Percentiles rank a stretch among this genome's conserved stretches.
Evolutionary conservation across 495 filamentous ascomycete species (phyloP).

Genomic region (Tuber aestivum): DNA sequence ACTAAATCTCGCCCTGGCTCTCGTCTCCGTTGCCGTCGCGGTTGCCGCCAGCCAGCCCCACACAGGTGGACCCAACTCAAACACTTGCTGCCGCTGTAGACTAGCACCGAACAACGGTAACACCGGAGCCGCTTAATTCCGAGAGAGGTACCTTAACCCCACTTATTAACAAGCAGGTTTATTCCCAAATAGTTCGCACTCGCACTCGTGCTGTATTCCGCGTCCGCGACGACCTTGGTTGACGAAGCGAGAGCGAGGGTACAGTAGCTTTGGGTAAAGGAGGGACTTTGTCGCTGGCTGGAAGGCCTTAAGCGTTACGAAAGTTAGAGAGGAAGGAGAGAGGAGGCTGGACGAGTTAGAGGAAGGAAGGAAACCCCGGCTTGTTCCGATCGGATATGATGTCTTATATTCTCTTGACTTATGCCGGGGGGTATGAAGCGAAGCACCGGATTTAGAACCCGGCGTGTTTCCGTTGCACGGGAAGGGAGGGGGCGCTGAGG

Average conservation of each 20-base stretch:
- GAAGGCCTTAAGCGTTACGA: neutral
- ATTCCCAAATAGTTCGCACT: neutral
- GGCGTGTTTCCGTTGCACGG: neutral
- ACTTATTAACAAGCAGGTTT: neutral
- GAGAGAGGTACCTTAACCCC: neutral
- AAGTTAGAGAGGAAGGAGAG: neutral
- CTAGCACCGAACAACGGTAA: neutral
- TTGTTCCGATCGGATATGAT: neutral
- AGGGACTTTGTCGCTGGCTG: neutral
- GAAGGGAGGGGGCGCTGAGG: neutral
- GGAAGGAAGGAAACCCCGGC: neutral
- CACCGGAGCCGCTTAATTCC: conserved; percentile 1
- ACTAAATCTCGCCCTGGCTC: neutral
- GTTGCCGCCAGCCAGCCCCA: neutral
- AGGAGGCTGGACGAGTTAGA: neutral
- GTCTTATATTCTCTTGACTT: neutral
- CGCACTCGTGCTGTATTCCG: neutral
- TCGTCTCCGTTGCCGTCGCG: neutral
- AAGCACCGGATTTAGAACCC: neutral
- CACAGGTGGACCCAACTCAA: neutral
- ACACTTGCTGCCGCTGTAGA: neutral
- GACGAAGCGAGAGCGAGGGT: neutral
- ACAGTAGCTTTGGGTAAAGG: neutral
- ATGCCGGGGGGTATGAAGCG: neutral
- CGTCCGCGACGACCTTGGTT: neutral